These are phyloP conservation scores for Platanthera zijinensis DNA, from an alignment of 106 monocot genomes.

Conservation along the genomic window DNA sequence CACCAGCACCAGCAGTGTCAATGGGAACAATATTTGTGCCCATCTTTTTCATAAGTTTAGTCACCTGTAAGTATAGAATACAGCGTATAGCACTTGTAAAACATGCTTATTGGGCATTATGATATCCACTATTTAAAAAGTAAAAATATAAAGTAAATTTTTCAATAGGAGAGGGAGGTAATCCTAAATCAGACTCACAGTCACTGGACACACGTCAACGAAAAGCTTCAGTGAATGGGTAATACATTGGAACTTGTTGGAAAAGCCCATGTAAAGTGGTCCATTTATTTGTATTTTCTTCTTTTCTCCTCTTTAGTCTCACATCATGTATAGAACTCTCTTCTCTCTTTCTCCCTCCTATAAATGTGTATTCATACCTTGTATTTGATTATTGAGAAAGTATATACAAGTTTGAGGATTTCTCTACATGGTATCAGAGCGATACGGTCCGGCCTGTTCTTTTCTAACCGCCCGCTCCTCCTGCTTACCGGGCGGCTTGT, in stretches of 20 bases:
- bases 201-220: neutral
- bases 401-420: no score
- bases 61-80: conserved; percentile 28
- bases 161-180: neutral
- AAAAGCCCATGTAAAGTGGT: no score
- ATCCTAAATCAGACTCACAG: neutral
- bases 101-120: neutral
- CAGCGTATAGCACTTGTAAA: neutral
- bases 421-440: no score
- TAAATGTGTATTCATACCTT: no score
- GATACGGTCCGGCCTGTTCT: no score
- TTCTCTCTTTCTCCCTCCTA: no score
- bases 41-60: conserved; percentile 97
- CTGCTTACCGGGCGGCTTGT: no score
- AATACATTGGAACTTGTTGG: neutral
- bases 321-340: no score
- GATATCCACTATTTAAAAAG: neutral
- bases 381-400: no score
- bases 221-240: neutral
- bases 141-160: neutral
- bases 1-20: conserved; percentile 89
- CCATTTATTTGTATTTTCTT: no score
- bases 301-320: no score
- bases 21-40: conserved; percentile 73
- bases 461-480: no score